These are phyloP conservation scores for Pseudopyrenochaeta lycopersici DNA, from an alignment of 2,329 filamentous ascomycete genomes.

Conservation along the genomic window DNA sequence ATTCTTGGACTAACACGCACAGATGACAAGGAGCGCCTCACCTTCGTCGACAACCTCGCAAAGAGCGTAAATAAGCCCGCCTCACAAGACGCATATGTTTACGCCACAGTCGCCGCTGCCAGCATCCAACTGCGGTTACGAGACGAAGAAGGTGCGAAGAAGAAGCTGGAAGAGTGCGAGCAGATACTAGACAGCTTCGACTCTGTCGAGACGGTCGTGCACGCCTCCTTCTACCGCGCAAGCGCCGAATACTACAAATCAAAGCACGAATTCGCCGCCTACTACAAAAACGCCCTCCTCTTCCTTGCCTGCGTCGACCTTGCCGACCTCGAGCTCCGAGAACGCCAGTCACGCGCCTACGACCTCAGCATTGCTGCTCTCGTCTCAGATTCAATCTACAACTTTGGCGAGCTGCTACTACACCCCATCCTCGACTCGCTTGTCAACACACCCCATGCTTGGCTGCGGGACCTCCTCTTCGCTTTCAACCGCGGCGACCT, in stretches of 20 bases:
- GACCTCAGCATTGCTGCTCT: conserved; percentile 92
- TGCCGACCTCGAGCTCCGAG: conserved; percentile 73
- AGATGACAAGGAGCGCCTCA: conserved; percentile 88
- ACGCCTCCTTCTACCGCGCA: conserved; percentile 94
- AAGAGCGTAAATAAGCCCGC: conserved; percentile 90
- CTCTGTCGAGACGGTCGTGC: conserved; percentile 92
- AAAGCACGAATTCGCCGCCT: conserved; percentile 91
- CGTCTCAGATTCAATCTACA: conserved; percentile 96
- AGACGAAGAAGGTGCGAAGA: conserved; percentile 82
- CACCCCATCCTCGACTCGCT: conserved; percentile 94
- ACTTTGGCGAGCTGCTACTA: conserved; percentile 97
- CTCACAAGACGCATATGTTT: conserved; percentile 95
- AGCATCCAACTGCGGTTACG: conserved; percentile 83
- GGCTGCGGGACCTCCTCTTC: conserved; percentile 95
- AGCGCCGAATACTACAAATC: conserved; percentile 94
- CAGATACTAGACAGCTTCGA: conserved; percentile 90
- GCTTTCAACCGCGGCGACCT: conserved; percentile 97
- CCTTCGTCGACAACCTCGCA: conserved; percentile 83
- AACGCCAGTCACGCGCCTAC: conserved; percentile 86
- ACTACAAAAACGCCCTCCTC: conserved; percentile 96
- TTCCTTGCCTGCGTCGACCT: conserved; percentile 97
- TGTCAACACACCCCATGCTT: conserved; percentile 76
- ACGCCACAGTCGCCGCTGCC: conserved; percentile 89
- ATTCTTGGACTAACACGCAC: conserved; percentile 32
- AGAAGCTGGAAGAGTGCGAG: conserved; percentile 87